A percentile compares a stretch with the other conserved stretches of the same genome.
Conservation (phyloP, 1,139 yeast species). For the Taphrina betulina region DNA sequence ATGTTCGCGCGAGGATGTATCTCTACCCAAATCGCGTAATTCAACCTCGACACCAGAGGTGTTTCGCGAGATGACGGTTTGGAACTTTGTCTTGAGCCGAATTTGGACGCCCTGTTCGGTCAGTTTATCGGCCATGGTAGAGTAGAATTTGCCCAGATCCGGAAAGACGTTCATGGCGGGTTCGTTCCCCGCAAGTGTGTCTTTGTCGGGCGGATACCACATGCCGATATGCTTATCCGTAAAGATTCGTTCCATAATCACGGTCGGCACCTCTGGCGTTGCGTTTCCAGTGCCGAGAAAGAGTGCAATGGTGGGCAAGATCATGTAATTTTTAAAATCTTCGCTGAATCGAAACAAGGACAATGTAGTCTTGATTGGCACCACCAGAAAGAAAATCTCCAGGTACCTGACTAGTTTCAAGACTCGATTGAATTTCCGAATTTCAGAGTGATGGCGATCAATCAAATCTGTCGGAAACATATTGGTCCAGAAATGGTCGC, state of each 20-base stretch:
- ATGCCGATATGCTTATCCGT: neutral
- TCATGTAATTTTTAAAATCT: no score
- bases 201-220: constrained; percentile 3
- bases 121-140: neutral
- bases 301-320: constrained; percentile 3
- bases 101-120: neutral
- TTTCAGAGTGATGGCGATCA: no score
- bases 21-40: no score
- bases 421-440: no score
- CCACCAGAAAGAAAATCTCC: no score
- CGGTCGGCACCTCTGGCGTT: neutral
- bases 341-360: no score
- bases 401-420: no score
- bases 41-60: neutral
- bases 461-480: no score
- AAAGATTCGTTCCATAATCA: neutral
- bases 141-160: neutral
- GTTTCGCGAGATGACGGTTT: neutral
- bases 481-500: no score
- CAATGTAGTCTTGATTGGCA: no score
- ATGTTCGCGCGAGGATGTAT: no score
- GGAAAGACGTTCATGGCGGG: constrained; percentile 1
- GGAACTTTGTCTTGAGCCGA: neutral
- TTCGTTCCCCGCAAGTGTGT: neutral
- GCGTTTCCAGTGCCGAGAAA: constrained; percentile 1